Base-by-base conservation (phyloP, 1,284 basidiomycete genomes). In the Ceratorhiza oryzae-sativae region DNA sequence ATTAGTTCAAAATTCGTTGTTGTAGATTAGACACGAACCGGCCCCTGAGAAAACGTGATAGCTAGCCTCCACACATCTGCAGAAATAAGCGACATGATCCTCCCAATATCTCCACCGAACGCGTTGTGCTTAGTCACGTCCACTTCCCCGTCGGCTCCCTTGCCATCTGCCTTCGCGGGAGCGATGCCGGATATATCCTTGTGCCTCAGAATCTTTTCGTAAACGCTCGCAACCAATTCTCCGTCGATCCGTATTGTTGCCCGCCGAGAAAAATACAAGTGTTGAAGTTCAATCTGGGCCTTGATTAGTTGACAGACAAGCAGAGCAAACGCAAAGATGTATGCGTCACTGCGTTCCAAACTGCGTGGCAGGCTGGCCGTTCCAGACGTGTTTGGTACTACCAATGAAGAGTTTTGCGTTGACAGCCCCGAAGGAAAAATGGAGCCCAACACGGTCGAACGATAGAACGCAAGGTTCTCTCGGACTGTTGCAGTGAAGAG, bases 81-180 rank as follows among this genome's bases (percentile, higher is more conserved):
- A 1, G 67, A 49, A 39, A 73, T 48, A 6, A 61, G 67, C 8
- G 55, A 60, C 9, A 71, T 58, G 30, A 73, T 70, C 45, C 62
- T 73, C n/a, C 72, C 68, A 27, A 73, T 48, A 51, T 73, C 72
- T 49, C 68, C 68, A 58, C 18, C 30, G 12, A 36, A 58, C 6
- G 56, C 32, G 23, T 23, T 27, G 2, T 18, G 20, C 20, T 15
- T 2, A 15, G 56, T 27, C 20, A 49, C 39, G 23, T 30, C 39
- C 12, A 27, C 36, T 32, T 55, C 51, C 42, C 55, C 58, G 10
- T 30, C 45, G 10, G 67, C 72, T 23, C 36, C 45, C 41, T 65
- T 32, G 60, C n/a, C n/a, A n/a, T n/a, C n/a, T n/a, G n/a, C n/a
- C n/a, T 58, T 39, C 18, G 30, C 20, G 8, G 15, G 23, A 27